Percentiles rank a stretch among this genome's conserved stretches.
Conservation (phyloP, 345 rosid genomes). For the Lumnitzera littorea region DNA sequence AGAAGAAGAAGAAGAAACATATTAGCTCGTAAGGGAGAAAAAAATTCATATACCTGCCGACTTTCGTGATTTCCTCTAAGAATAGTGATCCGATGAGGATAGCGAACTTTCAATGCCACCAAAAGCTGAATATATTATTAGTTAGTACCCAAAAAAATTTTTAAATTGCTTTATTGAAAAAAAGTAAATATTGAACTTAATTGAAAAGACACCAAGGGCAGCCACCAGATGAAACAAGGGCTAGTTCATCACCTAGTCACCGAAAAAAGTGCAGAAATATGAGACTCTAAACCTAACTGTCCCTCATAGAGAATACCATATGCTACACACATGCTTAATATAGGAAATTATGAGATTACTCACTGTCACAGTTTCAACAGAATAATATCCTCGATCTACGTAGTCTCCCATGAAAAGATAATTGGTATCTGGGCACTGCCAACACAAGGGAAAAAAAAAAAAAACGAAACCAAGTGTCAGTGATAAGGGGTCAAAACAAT, state of each 20-base stretch:
- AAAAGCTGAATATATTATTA: slow-evolving; percentile 42
- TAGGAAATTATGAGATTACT: slow-evolving; percentile 7
- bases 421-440: slow-evolving; percentile 90
- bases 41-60: slow-evolving; percentile 58
- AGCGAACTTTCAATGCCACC: slow-evolving; percentile 83
- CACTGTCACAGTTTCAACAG: slow-evolving; percentile 95
- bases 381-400: slow-evolving; percentile 93
- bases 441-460: background rate
- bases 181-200: too few relatives aligned
- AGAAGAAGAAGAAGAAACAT: too few relatives aligned
- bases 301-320: background rate
- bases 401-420: slow-evolving; percentile 96
- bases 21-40: too few relatives aligned
- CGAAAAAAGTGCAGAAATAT: too few relatives aligned
- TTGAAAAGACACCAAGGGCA: too few relatives aligned
- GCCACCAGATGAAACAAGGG: too few relatives aligned
- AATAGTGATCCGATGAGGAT: slow-evolving; percentile 82
- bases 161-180: too few relatives aligned
- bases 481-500: too few relatives aligned
- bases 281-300: too few relatives aligned
- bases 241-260: too few relatives aligned
- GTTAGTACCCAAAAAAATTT: background rate
- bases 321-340: background rate
- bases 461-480: too few relatives aligned
- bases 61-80: slow-evolving; percentile 97